These are phyloP conservation scores for Blastobotrys malaysiensis DNA, from an alignment of 1,139 yeast genomes.

Conservation along the genomic window DNA sequence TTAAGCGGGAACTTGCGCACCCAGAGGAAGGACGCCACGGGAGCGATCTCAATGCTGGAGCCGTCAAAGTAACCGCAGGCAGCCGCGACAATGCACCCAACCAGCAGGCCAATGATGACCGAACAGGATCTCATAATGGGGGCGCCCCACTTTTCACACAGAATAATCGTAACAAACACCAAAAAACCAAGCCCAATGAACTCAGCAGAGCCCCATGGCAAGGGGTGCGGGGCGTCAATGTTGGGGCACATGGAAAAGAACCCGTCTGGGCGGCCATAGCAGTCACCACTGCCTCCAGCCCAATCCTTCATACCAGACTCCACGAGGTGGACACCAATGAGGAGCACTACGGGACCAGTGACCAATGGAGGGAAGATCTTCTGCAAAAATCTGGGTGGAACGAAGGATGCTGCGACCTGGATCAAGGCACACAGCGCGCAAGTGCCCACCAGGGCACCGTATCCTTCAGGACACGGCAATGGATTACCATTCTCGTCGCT, in stretches of 20 bases:
- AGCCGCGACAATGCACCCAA: constrained; percentile 89
- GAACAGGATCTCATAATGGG: constrained; percentile 94
- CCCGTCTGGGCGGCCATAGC: constrained; percentile 41
- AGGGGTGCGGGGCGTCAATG: constrained; percentile 46
- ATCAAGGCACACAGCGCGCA: constrained; percentile 70
- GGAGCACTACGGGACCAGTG: constrained; percentile 84
- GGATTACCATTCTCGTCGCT: constrained; percentile 50
- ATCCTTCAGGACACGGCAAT: constrained; percentile 85
- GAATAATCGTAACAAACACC: constrained; percentile 65
- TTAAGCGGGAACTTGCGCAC: constrained; percentile 70
- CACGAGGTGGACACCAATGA: constrained; percentile 68
- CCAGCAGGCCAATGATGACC: constrained; percentile 72
- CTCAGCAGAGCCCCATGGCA: constrained; percentile 79
- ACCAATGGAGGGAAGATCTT: constrained; percentile 81
- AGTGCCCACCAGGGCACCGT: constrained; percentile 79
- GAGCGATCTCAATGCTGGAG: constrained; percentile 56
- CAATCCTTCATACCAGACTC: constrained; percentile 73
- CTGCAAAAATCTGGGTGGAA: constrained; percentile 67
- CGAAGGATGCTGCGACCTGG: constrained; percentile 65
- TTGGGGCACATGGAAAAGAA: constrained; percentile 44
- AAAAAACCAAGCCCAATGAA: constrained; percentile 82
- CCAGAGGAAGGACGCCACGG: constrained; percentile 84
- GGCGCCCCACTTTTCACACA: constrained; percentile 85
- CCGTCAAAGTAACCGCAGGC: constrained; percentile 77
- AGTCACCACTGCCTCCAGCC: constrained; percentile 73